phyloP scores from a whole-genome alignment of 176 grass and related monocot species.

The Typha latifolia region DNA sequence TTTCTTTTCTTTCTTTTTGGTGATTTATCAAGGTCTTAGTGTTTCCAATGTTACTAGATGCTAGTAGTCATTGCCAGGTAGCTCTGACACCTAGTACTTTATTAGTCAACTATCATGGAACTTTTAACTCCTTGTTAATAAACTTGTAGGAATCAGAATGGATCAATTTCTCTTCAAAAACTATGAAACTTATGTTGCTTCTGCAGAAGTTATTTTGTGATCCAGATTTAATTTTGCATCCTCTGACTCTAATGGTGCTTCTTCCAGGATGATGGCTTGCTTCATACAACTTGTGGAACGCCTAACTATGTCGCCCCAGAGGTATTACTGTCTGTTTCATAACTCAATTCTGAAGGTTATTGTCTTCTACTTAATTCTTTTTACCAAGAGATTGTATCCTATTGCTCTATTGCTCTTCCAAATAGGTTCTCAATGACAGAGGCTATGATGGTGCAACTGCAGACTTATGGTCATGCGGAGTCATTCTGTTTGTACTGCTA shows the following conservation, averaged over 20 bases:
- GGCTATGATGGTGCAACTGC: slow-evolving; percentile 56
- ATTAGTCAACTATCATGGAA: too few relatives aligned
- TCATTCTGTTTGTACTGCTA: slow-evolving; percentile 51
- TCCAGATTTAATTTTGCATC: background rate
- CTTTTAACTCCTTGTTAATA: too few relatives aligned
- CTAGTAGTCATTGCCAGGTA: too few relatives aligned
- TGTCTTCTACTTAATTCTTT: background rate
- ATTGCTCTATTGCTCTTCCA: background rate
- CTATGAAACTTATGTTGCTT: too few relatives aligned
- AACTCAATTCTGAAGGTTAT: background rate
- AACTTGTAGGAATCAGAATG: too few relatives aligned
- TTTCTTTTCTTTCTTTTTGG: too few relatives aligned
- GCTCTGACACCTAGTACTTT: too few relatives aligned
- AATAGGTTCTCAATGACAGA: slow-evolving; percentile 47
- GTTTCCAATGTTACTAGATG: too few relatives aligned
- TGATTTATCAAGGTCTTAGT: too few relatives aligned
- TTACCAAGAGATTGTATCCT: background rate
- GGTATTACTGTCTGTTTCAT: slow-evolving; percentile 8
- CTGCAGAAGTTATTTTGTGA: too few relatives aligned
- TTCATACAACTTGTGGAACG: slow-evolving; percentile 46
- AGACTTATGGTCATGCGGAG: slow-evolving; percentile 46
- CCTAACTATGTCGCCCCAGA: slow-evolving; percentile 49
- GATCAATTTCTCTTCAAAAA: too few relatives aligned
- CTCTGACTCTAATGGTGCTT: background rate
- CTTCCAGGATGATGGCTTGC: slow-evolving; percentile 29